These are phyloP conservation scores for Tulasnella sp. DNA, from an alignment of 768 basidiomycete genomes.

Conservation along the genomic window DNA sequence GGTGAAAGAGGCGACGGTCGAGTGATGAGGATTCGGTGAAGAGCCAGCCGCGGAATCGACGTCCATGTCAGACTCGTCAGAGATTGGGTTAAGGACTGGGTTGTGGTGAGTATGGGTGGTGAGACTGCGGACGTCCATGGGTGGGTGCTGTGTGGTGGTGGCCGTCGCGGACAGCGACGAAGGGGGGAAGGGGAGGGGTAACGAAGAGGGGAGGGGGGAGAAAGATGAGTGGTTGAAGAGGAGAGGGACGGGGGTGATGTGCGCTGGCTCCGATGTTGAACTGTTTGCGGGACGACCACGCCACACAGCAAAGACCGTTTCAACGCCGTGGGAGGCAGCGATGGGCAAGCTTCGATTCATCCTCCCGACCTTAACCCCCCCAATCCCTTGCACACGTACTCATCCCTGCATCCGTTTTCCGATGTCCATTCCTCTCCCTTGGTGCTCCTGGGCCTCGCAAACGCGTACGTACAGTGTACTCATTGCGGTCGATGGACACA, in stretches of 20 bases:
- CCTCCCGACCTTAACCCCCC: not conserved
- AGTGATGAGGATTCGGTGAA: constrained; percentile 26
- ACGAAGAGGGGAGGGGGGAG: constrained; percentile 19
- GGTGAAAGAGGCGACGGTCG: not conserved
- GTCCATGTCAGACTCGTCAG: constrained; percentile 35
- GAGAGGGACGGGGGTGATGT: constrained; percentile 22
- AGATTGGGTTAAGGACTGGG: constrained; percentile 12
- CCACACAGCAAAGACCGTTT: not conserved
- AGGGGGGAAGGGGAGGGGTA: constrained; percentile 23
- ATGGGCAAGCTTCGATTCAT: constrained; percentile 1
- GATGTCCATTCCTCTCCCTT: not conserved
- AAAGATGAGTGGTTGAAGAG: constrained; percentile 22
- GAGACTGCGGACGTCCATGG: constrained; percentile 21
- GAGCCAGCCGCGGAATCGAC: constrained; percentile 25
- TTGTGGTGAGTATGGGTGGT: constrained; percentile 13
- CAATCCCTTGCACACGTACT: not conserved
- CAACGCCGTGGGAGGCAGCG: constrained; percentile 1
- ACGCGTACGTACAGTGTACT: not conserved
- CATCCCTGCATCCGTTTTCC: not conserved
- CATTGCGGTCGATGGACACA: not conserved
- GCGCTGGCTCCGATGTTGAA: constrained; percentile 1
- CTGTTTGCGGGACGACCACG: constrained; percentile 2
- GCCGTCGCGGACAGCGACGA: constrained; percentile 19
- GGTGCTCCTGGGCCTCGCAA: not conserved
- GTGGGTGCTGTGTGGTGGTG: constrained; percentile 2